Base-by-base conservation (phyloP, 495 filamentous ascomycete genomes). In the Penicillium pulvis region DNA sequence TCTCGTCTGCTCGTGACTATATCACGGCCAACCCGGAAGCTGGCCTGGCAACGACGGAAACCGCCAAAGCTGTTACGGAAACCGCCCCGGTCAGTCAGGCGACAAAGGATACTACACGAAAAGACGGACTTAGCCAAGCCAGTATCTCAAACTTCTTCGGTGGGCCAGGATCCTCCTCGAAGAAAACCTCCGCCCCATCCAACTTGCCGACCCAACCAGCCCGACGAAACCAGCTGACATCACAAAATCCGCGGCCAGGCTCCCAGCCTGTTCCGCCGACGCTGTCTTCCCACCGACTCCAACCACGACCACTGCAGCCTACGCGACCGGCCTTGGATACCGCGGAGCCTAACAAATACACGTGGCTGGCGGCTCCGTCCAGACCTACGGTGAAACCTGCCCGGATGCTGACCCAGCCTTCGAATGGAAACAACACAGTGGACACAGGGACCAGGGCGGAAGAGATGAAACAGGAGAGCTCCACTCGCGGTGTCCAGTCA, bases 1-100 rank as follows among this genome's bases (percentile, higher is more conserved):
- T 76, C 55, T 72, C 68, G 14, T 76, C 82, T 39, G 79, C 78
- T 30, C 70, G 75, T 45, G 67, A 78, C 51, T 75, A 78, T 56
- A 70, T 79, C 41, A 63, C 74, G 39, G 68, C 63, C 8, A 65
- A 53, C 51, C 42, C 69, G 14, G 43, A 56, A 20, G 49, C 56
- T 36, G 56, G 46, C 24, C 62, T 63, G 19, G 58, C 65, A 49
- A 31, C 53, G 8, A 41, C 44, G n/a, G 43, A 53, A 19, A 48
- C 53, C 35, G 51, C 33, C 12, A 53, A 59, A 23, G 6, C 50
- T 44, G 28, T 33, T 12, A 53, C 53, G 35, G 57, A 58, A 24
- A 7, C 46, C 31, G 60, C 53, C 20, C 23, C 50, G 14, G 48
- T 24, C 48, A 65, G 26, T 44, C 71, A 70, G 50, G n/a, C 54